A percentile compares a stretch with the other conserved stretches of the same genome.
Evolutionary conservation across 768 basidiomycete genomes (phyloP).

Genomic region (Rhodotorula toruloides): DNA sequence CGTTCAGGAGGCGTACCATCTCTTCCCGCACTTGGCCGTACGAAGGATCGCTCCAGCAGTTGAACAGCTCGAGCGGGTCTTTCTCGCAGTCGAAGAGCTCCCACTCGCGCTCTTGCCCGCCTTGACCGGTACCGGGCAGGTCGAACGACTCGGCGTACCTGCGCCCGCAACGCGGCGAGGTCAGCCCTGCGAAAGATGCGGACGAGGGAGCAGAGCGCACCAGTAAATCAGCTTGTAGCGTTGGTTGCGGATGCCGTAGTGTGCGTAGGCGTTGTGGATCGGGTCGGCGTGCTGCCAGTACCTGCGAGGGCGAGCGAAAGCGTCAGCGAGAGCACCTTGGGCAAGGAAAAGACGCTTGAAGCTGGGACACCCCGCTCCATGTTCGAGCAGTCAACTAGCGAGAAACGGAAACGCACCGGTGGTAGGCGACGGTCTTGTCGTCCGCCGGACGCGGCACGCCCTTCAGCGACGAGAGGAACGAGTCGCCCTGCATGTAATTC

Average conservation of each 20-base stretch:
- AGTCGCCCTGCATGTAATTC: conserved; percentile 28
- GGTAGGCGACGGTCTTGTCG: conserved; percentile 26
- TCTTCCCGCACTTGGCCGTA: conserved; percentile 25
- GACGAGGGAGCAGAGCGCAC: conserved; percentile 11
- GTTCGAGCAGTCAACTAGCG: background rate
- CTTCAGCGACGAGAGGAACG: conserved; percentile 15
- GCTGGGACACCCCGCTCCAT: too few relatives aligned
- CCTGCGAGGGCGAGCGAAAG: background rate
- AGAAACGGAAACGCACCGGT: background rate
- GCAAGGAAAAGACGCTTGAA: too few relatives aligned
- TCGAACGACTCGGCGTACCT: conserved; percentile 7
- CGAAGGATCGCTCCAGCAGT: conserved; percentile 23
- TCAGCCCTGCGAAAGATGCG: too few relatives aligned
- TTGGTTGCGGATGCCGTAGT: conserved; percentile 35
- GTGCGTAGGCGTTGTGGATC: conserved; percentile 34
- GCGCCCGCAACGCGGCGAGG: too few relatives aligned
- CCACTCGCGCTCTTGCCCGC: conserved; percentile 40
- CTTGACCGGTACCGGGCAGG: conserved; percentile 24
- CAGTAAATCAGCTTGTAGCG: conserved; percentile 42
- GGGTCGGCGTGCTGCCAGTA: conserved; percentile 31
- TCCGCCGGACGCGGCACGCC: background rate
- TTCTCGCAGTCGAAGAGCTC: conserved; percentile 40
- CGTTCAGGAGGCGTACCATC: conserved; percentile 33
- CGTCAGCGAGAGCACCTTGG: background rate
- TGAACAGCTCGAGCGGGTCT: conserved; percentile 41